A percentile compares a stretch with the other conserved stretches of the same genome.
Evolutionary conservation across 768 basidiomycete species (phyloP).

Genomic region (Melanogaster broomeanus): DNA sequence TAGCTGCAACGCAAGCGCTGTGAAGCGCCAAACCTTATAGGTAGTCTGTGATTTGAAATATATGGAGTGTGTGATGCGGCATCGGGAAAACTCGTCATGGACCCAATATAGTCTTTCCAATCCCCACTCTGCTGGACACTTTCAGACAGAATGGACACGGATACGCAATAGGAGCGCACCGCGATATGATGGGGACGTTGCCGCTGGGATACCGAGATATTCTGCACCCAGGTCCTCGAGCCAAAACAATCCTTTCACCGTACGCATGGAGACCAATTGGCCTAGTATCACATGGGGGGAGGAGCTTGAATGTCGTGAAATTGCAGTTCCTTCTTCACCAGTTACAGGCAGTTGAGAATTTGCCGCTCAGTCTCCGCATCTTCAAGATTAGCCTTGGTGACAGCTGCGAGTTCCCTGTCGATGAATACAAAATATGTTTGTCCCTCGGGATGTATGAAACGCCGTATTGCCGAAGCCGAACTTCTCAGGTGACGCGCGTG

Average conservation of each 20-base stretch:
- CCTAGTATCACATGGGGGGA: too few relatives aligned
- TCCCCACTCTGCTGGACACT: conserved; percentile 38
- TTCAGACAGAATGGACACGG: conserved; percentile 7
- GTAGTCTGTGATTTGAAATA: conserved; percentile 43
- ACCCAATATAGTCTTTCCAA: conserved; percentile 60
- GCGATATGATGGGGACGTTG: conserved; percentile 52
- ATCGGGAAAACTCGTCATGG: conserved; percentile 65
- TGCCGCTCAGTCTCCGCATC: conserved; percentile 33
- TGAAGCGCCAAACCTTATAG: too few relatives aligned
- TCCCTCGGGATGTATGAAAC: conserved; percentile 60
- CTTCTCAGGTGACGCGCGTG: conserved; percentile 4
- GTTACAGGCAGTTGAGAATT: conserved; percentile 39
- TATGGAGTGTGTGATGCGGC: conserved; percentile 49
- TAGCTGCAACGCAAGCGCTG: too few relatives aligned
- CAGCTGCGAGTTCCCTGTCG: conserved; percentile 34
- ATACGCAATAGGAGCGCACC: conserved; percentile 37
- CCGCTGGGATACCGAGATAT: conserved; percentile 43
- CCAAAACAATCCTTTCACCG: conserved; percentile 56
- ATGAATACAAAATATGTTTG: conserved; percentile 47
- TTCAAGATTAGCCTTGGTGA: conserved; percentile 61
- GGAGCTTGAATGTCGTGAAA: conserved; percentile 36
- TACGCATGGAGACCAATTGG: too few relatives aligned
- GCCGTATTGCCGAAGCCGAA: neutral
- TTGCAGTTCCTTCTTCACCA: conserved; percentile 34
- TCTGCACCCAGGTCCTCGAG: conserved; percentile 46